Conservation (phyloP, 345 rosid species). For the Sapria himalayana region DNA sequence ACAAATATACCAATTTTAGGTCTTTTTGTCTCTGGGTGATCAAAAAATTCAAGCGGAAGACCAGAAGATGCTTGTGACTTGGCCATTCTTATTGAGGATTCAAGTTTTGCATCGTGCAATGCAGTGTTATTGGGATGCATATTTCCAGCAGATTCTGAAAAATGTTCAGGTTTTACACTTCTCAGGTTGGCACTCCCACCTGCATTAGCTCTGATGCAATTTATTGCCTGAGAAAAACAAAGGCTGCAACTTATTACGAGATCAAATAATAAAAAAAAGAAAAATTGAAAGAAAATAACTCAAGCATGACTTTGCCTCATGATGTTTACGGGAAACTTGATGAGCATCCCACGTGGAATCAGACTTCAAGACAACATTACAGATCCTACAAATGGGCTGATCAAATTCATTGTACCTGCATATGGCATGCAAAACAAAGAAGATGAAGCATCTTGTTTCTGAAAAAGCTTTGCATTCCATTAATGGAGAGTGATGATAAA, state of each 20-base stretch:
- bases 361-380: constrained; percentile 62
- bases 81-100: constrained; percentile 12
- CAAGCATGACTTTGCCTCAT: constrained; percentile 23
- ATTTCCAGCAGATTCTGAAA: constrained; percentile 3
- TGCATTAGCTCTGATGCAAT: constrained; percentile 43
- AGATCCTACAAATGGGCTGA: constrained; percentile 76
- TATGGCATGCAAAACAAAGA: background rate
- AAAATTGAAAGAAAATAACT: background rate
- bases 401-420: constrained; percentile 73
- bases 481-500: too few species aligned
- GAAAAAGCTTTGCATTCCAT: too few species aligned
- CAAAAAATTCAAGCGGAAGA: constrained; percentile 42
- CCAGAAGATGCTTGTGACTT: constrained; percentile 20
- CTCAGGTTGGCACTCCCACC: constrained; percentile 13
- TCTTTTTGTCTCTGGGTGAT: constrained; percentile 15
- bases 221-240: constrained; percentile 31
- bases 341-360: constrained; percentile 82
- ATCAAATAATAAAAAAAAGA: background rate
- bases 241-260: background rate
- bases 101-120: constrained; percentile 10
- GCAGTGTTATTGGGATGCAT: background rate
- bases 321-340: constrained; percentile 93
- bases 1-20: constrained; percentile 17
- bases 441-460: too few species aligned
- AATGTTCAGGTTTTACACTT: constrained; percentile 10